Percentiles rank a stretch among this genome's conserved stretches.
phyloP scores from a whole-genome alignment of 2,329 filamentous ascomycete species.

The Zymoseptoria pseudotritici region DNA sequence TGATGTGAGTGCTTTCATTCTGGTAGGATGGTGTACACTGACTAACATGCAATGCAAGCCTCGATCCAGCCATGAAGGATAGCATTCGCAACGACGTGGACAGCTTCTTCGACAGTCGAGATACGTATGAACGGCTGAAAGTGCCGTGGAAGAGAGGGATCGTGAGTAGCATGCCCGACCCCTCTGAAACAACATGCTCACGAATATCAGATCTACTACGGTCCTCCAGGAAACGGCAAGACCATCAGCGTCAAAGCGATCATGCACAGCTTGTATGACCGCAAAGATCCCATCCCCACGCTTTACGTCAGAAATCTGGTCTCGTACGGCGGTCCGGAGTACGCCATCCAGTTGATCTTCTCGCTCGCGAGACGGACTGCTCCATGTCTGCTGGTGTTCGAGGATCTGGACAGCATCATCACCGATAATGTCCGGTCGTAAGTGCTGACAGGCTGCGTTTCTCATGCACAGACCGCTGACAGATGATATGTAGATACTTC shows the following conservation, averaged over 20 bases:
- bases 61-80: constrained; percentile 58
- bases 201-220: constrained; percentile 42
- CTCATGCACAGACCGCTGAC: not conserved
- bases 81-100: constrained; percentile 56
- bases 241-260: constrained; percentile 64
- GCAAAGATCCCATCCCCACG: constrained; percentile 49
- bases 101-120: constrained; percentile 54
- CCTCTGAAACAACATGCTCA: constrained; percentile 47
- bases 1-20: not conserved
- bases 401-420: constrained; percentile 63
- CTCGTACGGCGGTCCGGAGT: constrained; percentile 49
- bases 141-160: constrained; percentile 67
- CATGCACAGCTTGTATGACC: constrained; percentile 55
- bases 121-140: constrained; percentile 52
- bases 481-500: constrained; percentile 45
- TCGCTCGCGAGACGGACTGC: constrained; percentile 53
- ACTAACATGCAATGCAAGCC: constrained; percentile 51
- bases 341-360: constrained; percentile 49
- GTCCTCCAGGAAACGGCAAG: constrained; percentile 60
- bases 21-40: constrained; percentile 47
- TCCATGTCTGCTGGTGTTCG: constrained; percentile 64
- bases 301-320: constrained; percentile 52
- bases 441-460: not conserved
- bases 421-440: constrained; percentile 49
- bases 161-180: constrained; percentile 57